Conservation (phyloP, 768 basidiomycete species). For the Boletus tylopilopsis region DNA sequence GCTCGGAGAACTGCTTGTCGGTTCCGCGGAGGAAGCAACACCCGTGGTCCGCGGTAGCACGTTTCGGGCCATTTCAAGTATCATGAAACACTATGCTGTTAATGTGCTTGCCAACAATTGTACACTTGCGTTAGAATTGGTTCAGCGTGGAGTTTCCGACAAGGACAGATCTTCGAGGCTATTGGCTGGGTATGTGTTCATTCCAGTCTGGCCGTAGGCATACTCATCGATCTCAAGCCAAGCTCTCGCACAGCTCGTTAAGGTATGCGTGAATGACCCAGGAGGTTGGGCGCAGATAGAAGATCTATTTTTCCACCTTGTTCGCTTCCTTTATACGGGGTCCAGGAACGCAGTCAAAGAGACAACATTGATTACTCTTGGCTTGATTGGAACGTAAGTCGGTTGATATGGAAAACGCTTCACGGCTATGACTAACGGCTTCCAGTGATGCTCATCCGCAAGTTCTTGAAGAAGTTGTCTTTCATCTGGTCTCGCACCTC, state of each 20-base stretch:
- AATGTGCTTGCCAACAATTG: constrained; percentile 28
- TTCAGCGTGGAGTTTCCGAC: constrained; percentile 50
- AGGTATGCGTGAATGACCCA: constrained; percentile 36
- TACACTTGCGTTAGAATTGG: constrained; percentile 34
- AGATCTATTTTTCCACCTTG: constrained; percentile 42
- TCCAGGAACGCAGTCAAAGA: constrained; percentile 51
- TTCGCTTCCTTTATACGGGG: constrained; percentile 43
- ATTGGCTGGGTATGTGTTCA: constrained; percentile 57
- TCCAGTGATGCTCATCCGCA: constrained; percentile 46
- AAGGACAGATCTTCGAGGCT: constrained; percentile 58
- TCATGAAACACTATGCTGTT: constrained; percentile 41
- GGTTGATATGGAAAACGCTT: not conserved
- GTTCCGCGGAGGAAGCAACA: constrained; percentile 44
- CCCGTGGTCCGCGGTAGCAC: constrained; percentile 42
- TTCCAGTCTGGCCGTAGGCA: not conserved
- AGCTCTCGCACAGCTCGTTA: constrained; percentile 46
- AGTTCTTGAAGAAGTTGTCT: constrained; percentile 56
- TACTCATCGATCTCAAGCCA: constrained; percentile 30
- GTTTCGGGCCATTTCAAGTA: constrained; percentile 38
- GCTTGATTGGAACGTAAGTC: constrained; percentile 46
- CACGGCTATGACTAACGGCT: constrained; percentile 4
- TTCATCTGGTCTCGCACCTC: constrained; percentile 61
- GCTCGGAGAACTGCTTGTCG: constrained; percentile 40
- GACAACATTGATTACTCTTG: constrained; percentile 59
- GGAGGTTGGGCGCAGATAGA: constrained; percentile 36